Evolutionary conservation across 352 stramenopile genomes (phyloP).

Genomic region (Lagenidium giganteum): DNA sequence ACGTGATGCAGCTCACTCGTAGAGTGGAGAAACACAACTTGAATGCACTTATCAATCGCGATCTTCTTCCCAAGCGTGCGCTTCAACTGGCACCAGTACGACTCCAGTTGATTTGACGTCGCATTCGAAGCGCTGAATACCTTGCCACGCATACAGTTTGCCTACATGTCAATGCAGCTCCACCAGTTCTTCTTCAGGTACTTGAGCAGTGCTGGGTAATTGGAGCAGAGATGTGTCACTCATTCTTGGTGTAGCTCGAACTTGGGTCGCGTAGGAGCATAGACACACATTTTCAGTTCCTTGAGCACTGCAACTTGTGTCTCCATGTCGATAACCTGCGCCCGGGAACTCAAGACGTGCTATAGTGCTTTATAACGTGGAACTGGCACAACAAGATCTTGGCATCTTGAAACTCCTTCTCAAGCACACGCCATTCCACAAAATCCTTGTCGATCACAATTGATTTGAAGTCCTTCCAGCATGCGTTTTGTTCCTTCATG

Average conservation of each 20-base stretch:
- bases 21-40: conserved; percentile 3
- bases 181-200: conserved; percentile 9
- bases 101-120: conserved; percentile 9
- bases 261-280: too few species aligned
- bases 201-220: too few species aligned
- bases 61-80: neutral
- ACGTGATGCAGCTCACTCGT: too few species aligned
- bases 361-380: conserved; percentile 10
- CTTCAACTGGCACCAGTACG: conserved; percentile 7
- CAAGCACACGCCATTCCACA: conserved; percentile 7
- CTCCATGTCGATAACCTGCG: too few species aligned
- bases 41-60: conserved; percentile 5
- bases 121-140: conserved; percentile 9
- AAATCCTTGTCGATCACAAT: conserved; percentile 26
- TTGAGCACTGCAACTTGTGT: too few species aligned
- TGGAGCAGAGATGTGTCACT: too few species aligned
- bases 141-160: neutral
- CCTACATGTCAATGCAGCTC: conserved; percentile 4
- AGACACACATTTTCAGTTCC: too few species aligned
- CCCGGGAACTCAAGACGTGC: too few species aligned
- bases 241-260: too few species aligned
- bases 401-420: conserved; percentile 1
- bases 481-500: conserved; percentile 7
- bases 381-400: conserved; percentile 15
- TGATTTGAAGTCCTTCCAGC: conserved; percentile 1